Evolutionary conservation across 768 basidiomycete species (phyloP).

Genomic region (Naganishia antarctica): DNA sequence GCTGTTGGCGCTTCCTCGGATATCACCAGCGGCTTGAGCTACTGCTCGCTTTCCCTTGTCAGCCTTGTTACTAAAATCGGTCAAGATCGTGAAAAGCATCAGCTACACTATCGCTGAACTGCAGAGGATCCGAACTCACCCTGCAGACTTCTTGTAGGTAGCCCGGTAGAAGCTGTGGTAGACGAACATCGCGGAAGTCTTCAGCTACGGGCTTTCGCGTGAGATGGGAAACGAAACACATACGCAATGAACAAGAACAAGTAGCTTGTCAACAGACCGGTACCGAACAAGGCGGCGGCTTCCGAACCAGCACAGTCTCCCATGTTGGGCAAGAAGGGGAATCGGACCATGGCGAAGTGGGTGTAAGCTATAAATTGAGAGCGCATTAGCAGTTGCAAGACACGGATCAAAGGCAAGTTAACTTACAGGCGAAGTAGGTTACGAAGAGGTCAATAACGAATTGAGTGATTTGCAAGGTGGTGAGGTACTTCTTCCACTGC

Average conservation of each 20-base stretch:
- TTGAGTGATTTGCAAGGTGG: constrained; percentile 92
- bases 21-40: constrained; percentile 32
- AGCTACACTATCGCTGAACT: not conserved
- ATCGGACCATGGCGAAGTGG: constrained; percentile 66
- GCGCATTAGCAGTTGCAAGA: constrained; percentile 1
- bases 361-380: constrained; percentile 58
- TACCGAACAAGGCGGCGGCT: constrained; percentile 80
- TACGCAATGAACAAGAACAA: constrained; percentile 83
- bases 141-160: constrained; percentile 47
- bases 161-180: constrained; percentile 47
- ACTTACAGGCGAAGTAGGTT: constrained; percentile 81
- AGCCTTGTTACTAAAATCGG: constrained; percentile 26
- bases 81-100: not conserved
- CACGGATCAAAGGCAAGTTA: constrained; percentile 32
- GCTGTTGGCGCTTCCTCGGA: constrained; percentile 41
- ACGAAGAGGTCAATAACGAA: constrained; percentile 85
- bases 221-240: constrained; percentile 29
- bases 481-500: constrained; percentile 98
- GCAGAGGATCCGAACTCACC: no score
- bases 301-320: constrained; percentile 86
- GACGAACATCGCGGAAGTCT: no score
- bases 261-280: constrained; percentile 79
- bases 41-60: constrained; percentile 32
- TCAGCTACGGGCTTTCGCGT: no score
- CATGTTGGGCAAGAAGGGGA: constrained; percentile 59